phyloP scores from a whole-genome alignment of 345 rosid genomes.

The Psidium guajava region DNA sequence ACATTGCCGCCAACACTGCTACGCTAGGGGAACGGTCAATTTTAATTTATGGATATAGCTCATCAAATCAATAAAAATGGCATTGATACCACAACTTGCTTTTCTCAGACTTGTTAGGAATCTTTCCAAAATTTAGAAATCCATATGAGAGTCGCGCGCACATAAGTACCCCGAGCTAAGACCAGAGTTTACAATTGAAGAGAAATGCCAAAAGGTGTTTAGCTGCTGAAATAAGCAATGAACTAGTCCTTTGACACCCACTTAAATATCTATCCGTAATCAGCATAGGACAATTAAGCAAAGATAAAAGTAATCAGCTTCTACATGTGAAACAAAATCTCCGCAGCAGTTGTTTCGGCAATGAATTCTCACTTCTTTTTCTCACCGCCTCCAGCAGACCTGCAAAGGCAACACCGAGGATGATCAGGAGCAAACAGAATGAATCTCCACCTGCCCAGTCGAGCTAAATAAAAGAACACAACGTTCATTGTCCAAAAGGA shows the following conservation, averaged over 20 bases:
- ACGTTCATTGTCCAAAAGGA: neutral
- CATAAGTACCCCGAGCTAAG: neutral
- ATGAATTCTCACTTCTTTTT: constrained; percentile 3
- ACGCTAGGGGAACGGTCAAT: neutral
- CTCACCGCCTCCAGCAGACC: constrained; percentile 16
- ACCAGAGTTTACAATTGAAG: neutral
- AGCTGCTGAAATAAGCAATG: neutral
- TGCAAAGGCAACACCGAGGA: neutral
- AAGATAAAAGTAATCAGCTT: neutral
- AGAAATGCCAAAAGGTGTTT: neutral
- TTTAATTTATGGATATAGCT: neutral
- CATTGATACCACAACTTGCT: neutral
- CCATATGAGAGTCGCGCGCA: neutral
- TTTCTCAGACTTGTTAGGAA: neutral
- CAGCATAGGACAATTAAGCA: neutral
- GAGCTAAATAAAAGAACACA: neutral
- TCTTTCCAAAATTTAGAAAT: neutral
- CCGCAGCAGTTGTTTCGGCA: neutral
- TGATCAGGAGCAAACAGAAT: neutral
- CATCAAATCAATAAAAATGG: neutral
- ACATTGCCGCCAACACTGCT: neutral
- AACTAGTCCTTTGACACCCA: neutral
- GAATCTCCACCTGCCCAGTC: neutral
- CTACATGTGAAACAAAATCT: neutral
- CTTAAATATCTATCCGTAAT: constrained; percentile 7